Evolutionary conservation across 208 protist genomes (phyloP).

Genomic region (Ichthyophonus hoferi): DNA sequence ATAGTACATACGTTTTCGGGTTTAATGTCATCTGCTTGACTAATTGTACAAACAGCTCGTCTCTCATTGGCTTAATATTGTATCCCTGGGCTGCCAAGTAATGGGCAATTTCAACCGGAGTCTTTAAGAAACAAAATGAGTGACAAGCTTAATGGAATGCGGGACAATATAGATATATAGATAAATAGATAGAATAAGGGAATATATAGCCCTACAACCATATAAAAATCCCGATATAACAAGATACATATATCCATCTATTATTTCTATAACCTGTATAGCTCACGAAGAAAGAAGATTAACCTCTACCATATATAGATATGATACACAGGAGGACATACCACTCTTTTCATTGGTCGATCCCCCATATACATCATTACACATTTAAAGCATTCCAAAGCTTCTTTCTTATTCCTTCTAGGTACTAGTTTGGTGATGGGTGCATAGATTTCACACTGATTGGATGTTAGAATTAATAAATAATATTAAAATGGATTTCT

Average conservation of each 20-base stretch:
- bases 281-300: neutral
- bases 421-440: neutral
- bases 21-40: conserved; percentile 41
- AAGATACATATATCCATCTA: neutral
- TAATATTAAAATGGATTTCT: no score
- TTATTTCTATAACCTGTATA: neutral
- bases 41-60: conserved; percentile 48
- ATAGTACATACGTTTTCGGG: conserved; percentile 17
- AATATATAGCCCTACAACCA: conserved; percentile 15
- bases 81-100: neutral
- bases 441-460: neutral
- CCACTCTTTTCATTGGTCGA: neutral
- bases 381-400: conserved; percentile 32
- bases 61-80: neutral
- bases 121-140: neutral
- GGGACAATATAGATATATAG: neutral
- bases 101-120: neutral
- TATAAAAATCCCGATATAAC: conserved; percentile 8
- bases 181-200: conserved; percentile 3
- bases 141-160: neutral
- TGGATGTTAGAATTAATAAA: no score
- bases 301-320: neutral
- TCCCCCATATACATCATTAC: conserved; percentile 35
- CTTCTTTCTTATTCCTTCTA: neutral
- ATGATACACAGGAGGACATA: neutral